Conservation (phyloP, 2,329 filamentous ascomycete genomes). For the Verticillium nubilum region DNA sequence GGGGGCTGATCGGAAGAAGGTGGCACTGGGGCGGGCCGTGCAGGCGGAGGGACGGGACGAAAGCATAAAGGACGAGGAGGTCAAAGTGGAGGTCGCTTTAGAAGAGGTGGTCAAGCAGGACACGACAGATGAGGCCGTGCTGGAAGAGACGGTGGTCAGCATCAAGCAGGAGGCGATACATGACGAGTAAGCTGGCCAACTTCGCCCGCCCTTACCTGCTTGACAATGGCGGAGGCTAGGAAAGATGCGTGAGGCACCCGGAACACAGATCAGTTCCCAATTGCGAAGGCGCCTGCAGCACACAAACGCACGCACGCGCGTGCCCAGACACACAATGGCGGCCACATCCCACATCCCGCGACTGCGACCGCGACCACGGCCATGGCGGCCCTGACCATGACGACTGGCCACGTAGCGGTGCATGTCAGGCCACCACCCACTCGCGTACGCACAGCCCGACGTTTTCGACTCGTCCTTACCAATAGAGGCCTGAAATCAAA, state of each 20-base stretch:
- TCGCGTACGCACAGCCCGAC: no score
- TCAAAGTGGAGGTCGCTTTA: constrained; percentile 24
- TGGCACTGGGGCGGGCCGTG: constrained; percentile 50
- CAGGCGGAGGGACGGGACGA: constrained; percentile 18
- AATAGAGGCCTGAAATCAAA: not conserved
- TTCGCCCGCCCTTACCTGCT: not conserved
- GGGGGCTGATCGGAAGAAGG: constrained; percentile 61
- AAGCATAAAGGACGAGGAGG: constrained; percentile 17
- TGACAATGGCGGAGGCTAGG: not conserved
- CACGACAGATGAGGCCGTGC: not conserved
- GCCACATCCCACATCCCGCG: not conserved
- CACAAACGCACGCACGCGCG: not conserved
- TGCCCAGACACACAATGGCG: not conserved
- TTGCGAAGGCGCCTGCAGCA: not conserved
- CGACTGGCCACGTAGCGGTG: not conserved
- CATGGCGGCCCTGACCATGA: no score
- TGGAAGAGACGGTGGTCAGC: not conserved
- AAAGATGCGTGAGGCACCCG: no score
- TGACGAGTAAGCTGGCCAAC: not conserved
- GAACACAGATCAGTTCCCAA: no score
- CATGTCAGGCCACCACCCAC: not conserved
- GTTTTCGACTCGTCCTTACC: not conserved
- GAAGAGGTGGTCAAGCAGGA: constrained; percentile 8
- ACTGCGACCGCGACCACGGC: no score
- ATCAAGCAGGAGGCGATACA: not conserved